Evolutionary conservation across 148 eudicot species (phyloP).

Genomic region (Beta vulgaris): DNA sequence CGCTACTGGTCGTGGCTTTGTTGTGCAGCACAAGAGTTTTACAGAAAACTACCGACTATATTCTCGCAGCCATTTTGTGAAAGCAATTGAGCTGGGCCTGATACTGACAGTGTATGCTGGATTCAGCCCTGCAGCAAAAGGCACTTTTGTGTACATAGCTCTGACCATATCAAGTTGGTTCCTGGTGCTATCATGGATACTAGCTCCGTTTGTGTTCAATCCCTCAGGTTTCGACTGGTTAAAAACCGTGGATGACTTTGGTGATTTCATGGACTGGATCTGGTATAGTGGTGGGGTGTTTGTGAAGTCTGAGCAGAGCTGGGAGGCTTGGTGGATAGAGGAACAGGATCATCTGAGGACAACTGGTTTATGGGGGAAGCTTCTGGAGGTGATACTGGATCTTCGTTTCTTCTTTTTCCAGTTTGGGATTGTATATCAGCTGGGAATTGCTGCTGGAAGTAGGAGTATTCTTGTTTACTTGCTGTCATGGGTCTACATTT

Average conservation of each 20-base stretch:
- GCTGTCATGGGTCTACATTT: slow-evolving; percentile 84
- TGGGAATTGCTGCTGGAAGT: slow-evolving; percentile 69
- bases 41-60: slow-evolving; percentile 79
- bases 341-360: slow-evolving; percentile 92
- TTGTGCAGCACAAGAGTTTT: slow-evolving; percentile 84
- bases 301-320: slow-evolving; percentile 80
- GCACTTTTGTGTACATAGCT: slow-evolving; percentile 71
- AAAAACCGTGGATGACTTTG: slow-evolving; percentile 87
- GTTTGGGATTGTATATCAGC: slow-evolving; percentile 83
- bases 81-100: slow-evolving; percentile 84
- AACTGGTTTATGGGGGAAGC: slow-evolving; percentile 83
- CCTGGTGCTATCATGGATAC: slow-evolving; percentile 75
- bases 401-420: slow-evolving; percentile 95
- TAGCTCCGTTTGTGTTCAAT: slow-evolving; percentile 87
- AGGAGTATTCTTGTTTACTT: slow-evolving; percentile 68
- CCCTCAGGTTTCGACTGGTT: slow-evolving; percentile 96
- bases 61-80: slow-evolving; percentile 85
- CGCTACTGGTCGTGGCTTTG: slow-evolving; percentile 96
- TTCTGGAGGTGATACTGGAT: slow-evolving; percentile 65
- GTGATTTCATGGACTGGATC: slow-evolving; percentile 89
- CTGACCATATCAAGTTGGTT: slow-evolving; percentile 91
- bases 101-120: slow-evolving; percentile 77
- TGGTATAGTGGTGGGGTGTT: slow-evolving; percentile 84
- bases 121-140: slow-evolving; percentile 73
- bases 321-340: slow-evolving; percentile 96